Conservation (phyloP, 768 basidiomycete genomes). For the Candolleomyces eurysporus region DNA sequence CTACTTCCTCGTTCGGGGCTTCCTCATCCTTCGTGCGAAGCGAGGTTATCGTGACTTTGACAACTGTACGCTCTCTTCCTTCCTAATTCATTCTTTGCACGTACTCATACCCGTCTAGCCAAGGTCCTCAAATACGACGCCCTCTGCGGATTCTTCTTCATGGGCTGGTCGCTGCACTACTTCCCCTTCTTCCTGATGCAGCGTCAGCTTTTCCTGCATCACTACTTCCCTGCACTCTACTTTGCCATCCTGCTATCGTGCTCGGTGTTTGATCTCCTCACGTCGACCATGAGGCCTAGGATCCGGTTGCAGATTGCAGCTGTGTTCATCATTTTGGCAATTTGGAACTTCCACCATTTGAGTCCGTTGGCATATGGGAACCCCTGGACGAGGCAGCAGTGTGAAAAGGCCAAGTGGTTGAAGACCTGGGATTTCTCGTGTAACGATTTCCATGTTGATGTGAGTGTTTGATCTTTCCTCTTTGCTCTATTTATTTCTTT, state of each 20-base stretch:
- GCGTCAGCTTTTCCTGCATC: slow-evolving; percentile 96
- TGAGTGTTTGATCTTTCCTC: slow-evolving; percentile 32
- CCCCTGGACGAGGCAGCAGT: slow-evolving; percentile 82
- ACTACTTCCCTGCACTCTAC: slow-evolving; percentile 97
- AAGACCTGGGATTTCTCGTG: slow-evolving; percentile 97
- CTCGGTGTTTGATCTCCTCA: slow-evolving; percentile 80
- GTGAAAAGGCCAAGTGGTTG: slow-evolving; percentile 76
- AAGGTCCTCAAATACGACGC: slow-evolving; percentile 90
- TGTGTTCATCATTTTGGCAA: slow-evolving; percentile 65
- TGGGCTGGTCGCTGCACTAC: slow-evolving; percentile 93
- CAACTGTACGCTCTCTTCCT: slow-evolving; percentile 59
- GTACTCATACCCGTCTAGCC: slow-evolving; percentile 41
- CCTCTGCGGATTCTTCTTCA: slow-evolving; percentile 86
- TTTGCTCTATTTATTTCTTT: neutral
- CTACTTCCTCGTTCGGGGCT: slow-evolving; percentile 68
- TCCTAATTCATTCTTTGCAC: neutral
- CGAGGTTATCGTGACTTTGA: slow-evolving; percentile 92
- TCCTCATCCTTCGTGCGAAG: slow-evolving; percentile 86
- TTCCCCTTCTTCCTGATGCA: slow-evolving; percentile 97
- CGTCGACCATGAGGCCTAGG: slow-evolving; percentile 72
- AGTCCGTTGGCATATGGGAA: slow-evolving; percentile 83
- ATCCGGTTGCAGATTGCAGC: slow-evolving; percentile 80
- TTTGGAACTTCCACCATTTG: slow-evolving; percentile 78
- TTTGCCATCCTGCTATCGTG: slow-evolving; percentile 82
- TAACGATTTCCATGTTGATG: slow-evolving; percentile 66